Evolutionary conservation across 192 early-diverging fungal genomes (phyloP).

Genomic region (Phycomyces blakesleeanus): DNA sequence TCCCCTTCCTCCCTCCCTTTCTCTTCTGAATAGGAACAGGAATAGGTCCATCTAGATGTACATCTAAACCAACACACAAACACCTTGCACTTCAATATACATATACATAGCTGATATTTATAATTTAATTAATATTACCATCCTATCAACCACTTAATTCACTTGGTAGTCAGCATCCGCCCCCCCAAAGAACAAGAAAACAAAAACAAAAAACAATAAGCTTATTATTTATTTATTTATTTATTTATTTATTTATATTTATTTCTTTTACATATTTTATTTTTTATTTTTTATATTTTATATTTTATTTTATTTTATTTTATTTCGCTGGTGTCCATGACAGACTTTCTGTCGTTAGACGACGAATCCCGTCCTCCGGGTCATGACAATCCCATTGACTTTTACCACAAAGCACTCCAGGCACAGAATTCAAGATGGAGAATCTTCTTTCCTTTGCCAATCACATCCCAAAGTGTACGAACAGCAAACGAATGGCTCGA

Average conservation of each 20-base stretch:
- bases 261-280: too few species aligned
- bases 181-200: too few species aligned
- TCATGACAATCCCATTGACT: background rate
- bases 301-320: too few species aligned
- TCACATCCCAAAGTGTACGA: background rate
- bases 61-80: too few species aligned
- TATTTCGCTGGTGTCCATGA: background rate
- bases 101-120: background rate
- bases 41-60: background rate
- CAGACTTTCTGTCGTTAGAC: background rate
- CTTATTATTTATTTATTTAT: too few species aligned
- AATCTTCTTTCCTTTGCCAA: slow-evolving; percentile 4
- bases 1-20: background rate
- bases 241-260: too few species aligned
- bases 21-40: background rate
- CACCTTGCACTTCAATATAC: background rate
- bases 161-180: too few species aligned
- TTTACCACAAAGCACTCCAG: background rate
- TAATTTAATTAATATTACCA: too few species aligned
- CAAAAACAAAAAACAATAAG: too few species aligned
- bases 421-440: background rate
- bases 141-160: too few species aligned
- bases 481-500: too few species aligned
- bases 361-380: background rate
- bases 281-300: too few species aligned